Evolutionary conservation across 2,329 filamentous ascomycete genomes (phyloP), one percentile per base, ranked within the genome.

Genomic region (Blastomyces gilchristii): DNA sequence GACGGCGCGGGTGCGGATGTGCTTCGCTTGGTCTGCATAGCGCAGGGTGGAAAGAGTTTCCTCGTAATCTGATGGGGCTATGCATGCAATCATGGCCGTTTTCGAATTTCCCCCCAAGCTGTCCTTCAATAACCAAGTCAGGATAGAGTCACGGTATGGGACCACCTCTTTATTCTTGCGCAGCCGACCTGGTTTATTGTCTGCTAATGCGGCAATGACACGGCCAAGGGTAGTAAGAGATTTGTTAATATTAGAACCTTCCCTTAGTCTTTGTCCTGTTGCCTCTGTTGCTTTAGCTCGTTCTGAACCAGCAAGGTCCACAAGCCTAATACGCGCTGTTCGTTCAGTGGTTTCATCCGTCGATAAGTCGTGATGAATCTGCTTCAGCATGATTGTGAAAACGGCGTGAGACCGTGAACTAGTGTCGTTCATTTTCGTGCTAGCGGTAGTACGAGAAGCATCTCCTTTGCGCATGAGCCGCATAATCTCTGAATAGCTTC

Each of bases 401-500:
- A 99, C 94, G 8, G 94, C 91, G 73, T 99, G 94, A 67, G 91
- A 96, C 74, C 94, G 89, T 66, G 91, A 96, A 62, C 91, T 96
- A 2, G 93, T 97, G 76, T 99, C 94, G 77, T 99, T 99, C 94
- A 99, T 99, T 79, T 97, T 97, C 64, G 94, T 99, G 72, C 90
- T 91, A 16, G 94, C 94, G 25, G 85, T 88, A 0, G 94, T 97
- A 58, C 94, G 87, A 63, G 89, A 96, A 67, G 83, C 80, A 75
- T 99, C 94, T 63, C 94, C 94, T 71, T 87, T 85, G 70, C 88
- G 90, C 91, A 99, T 97, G 76, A 90, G 87, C 49, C 89, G 87
- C 76, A 96, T 82, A 66, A 99, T 91, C 74, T 99, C 94, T 60
- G 84, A 80, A 71, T 94, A 90, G 75, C 85, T 92, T 72, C 90